phyloP scores from a whole-genome alignment of 2,329 filamentous ascomycete species.

The Calonectria montana region DNA sequence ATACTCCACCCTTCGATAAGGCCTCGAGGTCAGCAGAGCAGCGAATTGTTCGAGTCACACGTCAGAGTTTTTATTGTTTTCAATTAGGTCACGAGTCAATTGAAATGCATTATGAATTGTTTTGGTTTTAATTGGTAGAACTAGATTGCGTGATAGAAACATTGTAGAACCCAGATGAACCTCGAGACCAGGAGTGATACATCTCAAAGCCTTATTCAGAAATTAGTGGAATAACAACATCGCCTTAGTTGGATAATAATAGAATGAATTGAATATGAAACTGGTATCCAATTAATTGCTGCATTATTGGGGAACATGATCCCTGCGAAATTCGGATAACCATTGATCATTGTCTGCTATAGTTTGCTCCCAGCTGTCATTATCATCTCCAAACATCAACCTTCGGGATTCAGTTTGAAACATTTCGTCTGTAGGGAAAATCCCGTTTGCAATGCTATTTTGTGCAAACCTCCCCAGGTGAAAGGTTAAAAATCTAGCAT shows the following conservation, averaged over 20 bases:
- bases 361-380: constrained; percentile 17
- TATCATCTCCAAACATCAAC: background rate
- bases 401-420: constrained; percentile 19
- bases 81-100: background rate
- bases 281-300: background rate
- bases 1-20: background rate
- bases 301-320: background rate
- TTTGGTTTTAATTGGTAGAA: background rate
- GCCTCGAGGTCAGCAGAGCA: background rate
- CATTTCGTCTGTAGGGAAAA: constrained; percentile 18
- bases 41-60: background rate
- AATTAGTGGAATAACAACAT: too few relatives aligned
- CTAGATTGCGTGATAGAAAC: background rate
- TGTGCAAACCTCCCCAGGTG: constrained; percentile 21
- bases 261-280: background rate
- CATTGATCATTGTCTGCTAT: constrained; percentile 21
- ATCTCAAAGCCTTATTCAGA: too few relatives aligned
- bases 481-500: constrained; percentile 6
- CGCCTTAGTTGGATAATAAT: background rate
- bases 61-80: background rate
- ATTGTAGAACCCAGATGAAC: too few relatives aligned
- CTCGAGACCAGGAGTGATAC: background rate
- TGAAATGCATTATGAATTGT: constrained; percentile 1
- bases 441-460: background rate
- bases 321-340: constrained; percentile 14